Conservation (phyloP, 306 rosid genomes). For the Acacia confusa region DNA sequence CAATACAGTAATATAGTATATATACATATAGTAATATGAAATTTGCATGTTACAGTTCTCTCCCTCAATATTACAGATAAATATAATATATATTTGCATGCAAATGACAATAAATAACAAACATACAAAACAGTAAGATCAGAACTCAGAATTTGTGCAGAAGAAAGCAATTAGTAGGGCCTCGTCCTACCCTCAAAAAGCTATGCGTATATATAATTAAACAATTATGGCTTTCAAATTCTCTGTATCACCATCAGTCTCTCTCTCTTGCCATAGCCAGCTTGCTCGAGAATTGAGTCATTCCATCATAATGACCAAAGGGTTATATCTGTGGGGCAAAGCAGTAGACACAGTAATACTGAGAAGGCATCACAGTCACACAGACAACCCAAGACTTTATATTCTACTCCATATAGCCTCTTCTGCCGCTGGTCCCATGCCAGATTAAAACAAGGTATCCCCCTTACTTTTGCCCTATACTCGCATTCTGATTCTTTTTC, state of each 20-base stretch:
- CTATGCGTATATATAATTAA: conserved; percentile 38
- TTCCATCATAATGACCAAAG: conserved; percentile 48
- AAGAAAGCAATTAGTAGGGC: conserved; percentile 41
- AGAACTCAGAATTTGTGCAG: conserved; percentile 19
- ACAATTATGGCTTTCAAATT: conserved; percentile 44
- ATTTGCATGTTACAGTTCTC: conserved; percentile 40
- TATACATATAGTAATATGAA: conserved; percentile 2
- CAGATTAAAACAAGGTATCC: neutral
- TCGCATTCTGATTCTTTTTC: neutral
- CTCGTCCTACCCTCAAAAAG: conserved; percentile 13
- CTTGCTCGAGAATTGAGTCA: conserved; percentile 48
- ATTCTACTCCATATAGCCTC: neutral
- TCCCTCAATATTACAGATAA: neutral
- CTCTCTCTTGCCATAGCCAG: neutral
- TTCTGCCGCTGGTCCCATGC: neutral
- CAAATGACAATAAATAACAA: neutral
- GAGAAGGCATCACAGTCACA: neutral
- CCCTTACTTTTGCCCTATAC: neutral
- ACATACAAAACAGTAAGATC: conserved; percentile 24
- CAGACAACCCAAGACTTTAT: neutral
- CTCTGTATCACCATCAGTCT: neutral
- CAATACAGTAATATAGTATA: conserved; percentile 1
- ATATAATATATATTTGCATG: neutral
- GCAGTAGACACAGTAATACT: neutral
- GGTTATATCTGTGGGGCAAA: conserved; percentile 13